These are phyloP conservation scores for Metarhizium sp. DNA, from an alignment of 2,329 filamentous ascomycete genomes.

Conservation along the genomic window DNA sequence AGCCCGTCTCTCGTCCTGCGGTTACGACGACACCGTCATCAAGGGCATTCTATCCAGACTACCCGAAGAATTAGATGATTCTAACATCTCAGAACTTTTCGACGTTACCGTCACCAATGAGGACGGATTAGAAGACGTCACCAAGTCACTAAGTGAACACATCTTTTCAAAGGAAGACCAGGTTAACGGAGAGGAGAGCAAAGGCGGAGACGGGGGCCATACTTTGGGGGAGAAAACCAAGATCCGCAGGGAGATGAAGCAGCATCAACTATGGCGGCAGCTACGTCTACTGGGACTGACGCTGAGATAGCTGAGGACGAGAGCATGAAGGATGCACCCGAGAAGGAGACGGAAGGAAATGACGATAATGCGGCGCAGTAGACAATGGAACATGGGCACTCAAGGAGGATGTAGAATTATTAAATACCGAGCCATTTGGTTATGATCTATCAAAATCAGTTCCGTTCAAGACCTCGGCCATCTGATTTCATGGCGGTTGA, in stretches of 20 bases:
- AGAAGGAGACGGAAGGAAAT: constrained; percentile 1
- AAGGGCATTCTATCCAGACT: constrained; percentile 14
- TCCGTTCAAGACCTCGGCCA: neutral
- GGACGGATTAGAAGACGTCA: constrained; percentile 5
- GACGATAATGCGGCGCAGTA: neutral
- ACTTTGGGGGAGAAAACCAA: neutral
- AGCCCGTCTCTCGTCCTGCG: constrained; percentile 18
- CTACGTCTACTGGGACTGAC: neutral
- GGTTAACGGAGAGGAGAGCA: neutral
- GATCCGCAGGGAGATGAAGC: constrained; percentile 7
- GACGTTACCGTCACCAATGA: constrained; percentile 17
- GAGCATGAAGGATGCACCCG: constrained; percentile 9
- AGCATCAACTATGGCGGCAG: constrained; percentile 1
- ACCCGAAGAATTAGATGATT: constrained; percentile 15
- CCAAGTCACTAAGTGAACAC: constrained; percentile 15
- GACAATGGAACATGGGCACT: neutral
- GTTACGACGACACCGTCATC: constrained; percentile 14
- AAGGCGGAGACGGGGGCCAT: neutral
- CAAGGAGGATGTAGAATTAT: neutral
- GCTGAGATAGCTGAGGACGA: constrained; percentile 7
- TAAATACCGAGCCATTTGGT: neutral
- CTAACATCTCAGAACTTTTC: constrained; percentile 17
- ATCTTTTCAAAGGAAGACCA: constrained; percentile 15
- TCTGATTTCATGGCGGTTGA: neutral
- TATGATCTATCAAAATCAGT: neutral